Evolutionary conservation across 2,329 filamentous ascomycete genomes (phyloP).

Genomic region (Paramyrothecium sp.): DNA sequence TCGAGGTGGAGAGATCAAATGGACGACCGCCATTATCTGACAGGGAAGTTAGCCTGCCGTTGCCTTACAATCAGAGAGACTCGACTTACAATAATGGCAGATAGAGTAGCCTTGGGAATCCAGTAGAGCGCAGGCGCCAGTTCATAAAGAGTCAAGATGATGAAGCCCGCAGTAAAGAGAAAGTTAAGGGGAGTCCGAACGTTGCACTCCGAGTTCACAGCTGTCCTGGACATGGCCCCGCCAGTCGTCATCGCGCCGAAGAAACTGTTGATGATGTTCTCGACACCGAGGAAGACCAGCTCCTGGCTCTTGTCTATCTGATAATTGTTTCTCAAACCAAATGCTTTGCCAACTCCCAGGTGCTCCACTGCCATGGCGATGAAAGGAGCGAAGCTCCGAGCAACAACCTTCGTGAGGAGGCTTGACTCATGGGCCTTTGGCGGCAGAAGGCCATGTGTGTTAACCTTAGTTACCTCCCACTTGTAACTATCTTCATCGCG

Average conservation of each 20-base stretch:
- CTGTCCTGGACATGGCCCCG: constrained; percentile 66
- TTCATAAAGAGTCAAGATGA: constrained; percentile 61
- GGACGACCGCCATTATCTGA: constrained; percentile 60
- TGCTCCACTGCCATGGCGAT: constrained; percentile 62
- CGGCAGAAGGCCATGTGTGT: constrained; percentile 51
- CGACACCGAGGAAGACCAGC: constrained; percentile 60
- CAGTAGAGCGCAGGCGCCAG: constrained; percentile 62
- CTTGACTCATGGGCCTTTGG: constrained; percentile 44
- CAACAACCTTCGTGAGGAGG: constrained; percentile 52
- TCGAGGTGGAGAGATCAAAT: constrained; percentile 56
- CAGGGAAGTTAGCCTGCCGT: no score
- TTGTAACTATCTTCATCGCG: constrained; percentile 41
- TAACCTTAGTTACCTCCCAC: constrained; percentile 58
- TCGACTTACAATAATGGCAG: constrained; percentile 57
- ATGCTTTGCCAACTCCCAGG: constrained; percentile 62
- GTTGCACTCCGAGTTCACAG: constrained; percentile 63
- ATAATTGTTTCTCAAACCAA: constrained; percentile 61
- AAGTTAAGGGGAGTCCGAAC: constrained; percentile 62
- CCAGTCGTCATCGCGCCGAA: constrained; percentile 64
- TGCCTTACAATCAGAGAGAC: not conserved
- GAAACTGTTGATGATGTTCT: constrained; percentile 64
- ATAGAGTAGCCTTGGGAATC: constrained; percentile 65
- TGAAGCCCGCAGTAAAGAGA: constrained; percentile 58
- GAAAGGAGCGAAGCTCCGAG: constrained; percentile 57
- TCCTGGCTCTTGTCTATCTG: constrained; percentile 64